Conservation (phyloP, 768 basidiomycete species). For the Agaricus subrufescens region DNA sequence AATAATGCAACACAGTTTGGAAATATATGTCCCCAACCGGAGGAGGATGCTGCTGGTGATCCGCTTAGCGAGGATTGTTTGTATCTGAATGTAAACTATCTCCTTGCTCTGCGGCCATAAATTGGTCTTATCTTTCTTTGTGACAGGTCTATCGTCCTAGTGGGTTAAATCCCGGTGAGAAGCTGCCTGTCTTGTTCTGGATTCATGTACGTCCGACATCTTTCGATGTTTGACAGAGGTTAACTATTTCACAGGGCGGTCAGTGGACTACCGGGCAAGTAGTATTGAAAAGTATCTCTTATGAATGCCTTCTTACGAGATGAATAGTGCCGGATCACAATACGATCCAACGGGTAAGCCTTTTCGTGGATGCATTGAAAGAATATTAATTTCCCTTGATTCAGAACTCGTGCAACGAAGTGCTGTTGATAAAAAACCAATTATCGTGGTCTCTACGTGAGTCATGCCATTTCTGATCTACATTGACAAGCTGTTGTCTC, state of each 20-base stretch:
- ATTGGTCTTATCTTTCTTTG: not conserved
- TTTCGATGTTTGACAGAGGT: not conserved
- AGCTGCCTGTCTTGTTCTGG: constrained; percentile 35
- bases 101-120: not conserved
- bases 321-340: constrained; percentile 35
- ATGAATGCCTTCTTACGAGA: not conserved
- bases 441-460: constrained; percentile 50
- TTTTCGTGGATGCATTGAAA: no score
- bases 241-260: constrained; percentile 34
- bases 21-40: constrained; percentile 50
- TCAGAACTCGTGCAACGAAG: constrained; percentile 48
- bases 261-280: constrained; percentile 40
- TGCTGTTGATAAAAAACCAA: constrained; percentile 40
- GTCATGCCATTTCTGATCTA: constrained; percentile 4
- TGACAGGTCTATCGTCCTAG: constrained; percentile 33
- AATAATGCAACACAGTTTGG: constrained; percentile 46
- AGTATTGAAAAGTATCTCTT: not conserved
- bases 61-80: constrained; percentile 49
- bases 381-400: no score
- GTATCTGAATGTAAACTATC: constrained; percentile 39
- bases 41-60: constrained; percentile 16
- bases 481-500: not conserved
- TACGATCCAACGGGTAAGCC: constrained; percentile 44
- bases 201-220: constrained; percentile 24
- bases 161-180: constrained; percentile 14